phyloP scores from a whole-genome alignment of 352 stramenopile genomes.

The Aphanomyces astaci region DNA sequence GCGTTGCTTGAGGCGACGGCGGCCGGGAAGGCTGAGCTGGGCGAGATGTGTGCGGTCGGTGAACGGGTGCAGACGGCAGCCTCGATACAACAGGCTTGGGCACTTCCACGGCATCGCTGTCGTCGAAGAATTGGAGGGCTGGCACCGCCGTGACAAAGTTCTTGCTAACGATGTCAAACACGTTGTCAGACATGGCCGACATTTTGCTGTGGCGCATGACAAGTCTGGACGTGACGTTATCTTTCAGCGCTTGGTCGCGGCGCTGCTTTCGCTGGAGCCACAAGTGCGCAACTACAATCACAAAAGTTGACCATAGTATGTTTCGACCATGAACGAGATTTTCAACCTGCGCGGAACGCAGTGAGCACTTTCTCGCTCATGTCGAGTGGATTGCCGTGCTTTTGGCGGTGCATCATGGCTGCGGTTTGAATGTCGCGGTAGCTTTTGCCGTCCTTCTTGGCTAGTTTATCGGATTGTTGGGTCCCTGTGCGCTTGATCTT shows the following conservation, averaged over 20 bases:
- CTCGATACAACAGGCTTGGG: not conserved
- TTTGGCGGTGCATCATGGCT: not conserved
- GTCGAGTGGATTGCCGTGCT: conserved; percentile 10
- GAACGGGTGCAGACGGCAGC: not conserved
- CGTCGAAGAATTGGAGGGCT: conserved; percentile 73
- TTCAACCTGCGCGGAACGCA: conserved; percentile 15
- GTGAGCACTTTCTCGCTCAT: conserved; percentile 16
- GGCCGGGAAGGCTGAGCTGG: not conserved
- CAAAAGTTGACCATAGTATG: too few species aligned
- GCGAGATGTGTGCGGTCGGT: conserved; percentile 1
- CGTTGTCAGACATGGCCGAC: conserved; percentile 45
- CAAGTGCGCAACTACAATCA: conserved; percentile 7
- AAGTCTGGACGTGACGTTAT: conserved; percentile 19
- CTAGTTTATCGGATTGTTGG: not conserved
- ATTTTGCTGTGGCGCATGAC: not conserved
- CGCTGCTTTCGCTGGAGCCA: conserved; percentile 18
- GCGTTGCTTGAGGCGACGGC: not conserved
- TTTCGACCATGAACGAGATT: not conserved
- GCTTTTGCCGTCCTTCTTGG: conserved; percentile 1
- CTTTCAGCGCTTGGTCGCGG: conserved; percentile 3
- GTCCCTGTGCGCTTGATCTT: not conserved
- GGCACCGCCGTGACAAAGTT: conserved; percentile 65
- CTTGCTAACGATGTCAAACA: conserved; percentile 65
- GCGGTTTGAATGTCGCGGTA: not conserved
- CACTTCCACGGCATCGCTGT: conserved; percentile 22